A percentile compares a stretch with the other conserved stretches of the same genome.
These are phyloP conservation scores for Phycomyces nitens DNA, from an alignment of 192 early-diverging fungal species.

Conservation along the genomic window DNA sequence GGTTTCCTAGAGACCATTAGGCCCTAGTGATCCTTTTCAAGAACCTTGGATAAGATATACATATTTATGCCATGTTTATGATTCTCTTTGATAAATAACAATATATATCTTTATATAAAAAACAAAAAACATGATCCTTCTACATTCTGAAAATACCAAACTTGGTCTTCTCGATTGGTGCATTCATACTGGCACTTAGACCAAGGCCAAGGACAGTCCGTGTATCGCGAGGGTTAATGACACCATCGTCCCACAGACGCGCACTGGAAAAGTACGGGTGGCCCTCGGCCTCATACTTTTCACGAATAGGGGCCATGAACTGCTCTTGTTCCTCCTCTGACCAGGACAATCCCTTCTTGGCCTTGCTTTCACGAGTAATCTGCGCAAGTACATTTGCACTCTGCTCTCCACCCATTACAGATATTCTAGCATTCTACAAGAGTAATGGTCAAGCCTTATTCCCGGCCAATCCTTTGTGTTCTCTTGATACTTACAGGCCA, in stretches of 20 bases:
- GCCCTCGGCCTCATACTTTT: conserved; percentile 86
- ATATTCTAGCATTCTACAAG: conserved; percentile 72
- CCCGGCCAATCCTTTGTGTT: not conserved
- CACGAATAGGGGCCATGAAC: conserved; percentile 82
- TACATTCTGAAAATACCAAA: conserved; percentile 99
- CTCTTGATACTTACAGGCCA: conserved; percentile 68
- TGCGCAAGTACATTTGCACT: conserved; percentile 88
- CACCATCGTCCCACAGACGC: conserved; percentile 92
- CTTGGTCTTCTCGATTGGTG: conserved; percentile 63
- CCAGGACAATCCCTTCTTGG: conserved; percentile 75
- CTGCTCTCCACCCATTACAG: conserved; percentile 98
- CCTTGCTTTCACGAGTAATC: conserved; percentile 78
- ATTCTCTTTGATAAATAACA: too few relatives aligned
- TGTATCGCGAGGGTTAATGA: conserved; percentile 87
- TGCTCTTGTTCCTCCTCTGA: conserved; percentile 67
- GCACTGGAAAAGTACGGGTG: conserved; percentile 94
- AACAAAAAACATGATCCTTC: too few relatives aligned
- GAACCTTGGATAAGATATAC: too few relatives aligned
- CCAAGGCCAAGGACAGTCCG: conserved; percentile 83
- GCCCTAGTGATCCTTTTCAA: too few relatives aligned
- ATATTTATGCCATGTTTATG: too few relatives aligned
- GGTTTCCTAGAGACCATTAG: too few relatives aligned
- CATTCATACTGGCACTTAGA: conserved; percentile 75
- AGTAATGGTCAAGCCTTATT: not conserved
- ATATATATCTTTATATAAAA: too few relatives aligned